A percentile compares a stretch with the other conserved stretches of the same genome.
These are phyloP conservation scores for Amanita inopinata DNA, from an alignment of 768 basidiomycete genomes.

Conservation along the genomic window DNA sequence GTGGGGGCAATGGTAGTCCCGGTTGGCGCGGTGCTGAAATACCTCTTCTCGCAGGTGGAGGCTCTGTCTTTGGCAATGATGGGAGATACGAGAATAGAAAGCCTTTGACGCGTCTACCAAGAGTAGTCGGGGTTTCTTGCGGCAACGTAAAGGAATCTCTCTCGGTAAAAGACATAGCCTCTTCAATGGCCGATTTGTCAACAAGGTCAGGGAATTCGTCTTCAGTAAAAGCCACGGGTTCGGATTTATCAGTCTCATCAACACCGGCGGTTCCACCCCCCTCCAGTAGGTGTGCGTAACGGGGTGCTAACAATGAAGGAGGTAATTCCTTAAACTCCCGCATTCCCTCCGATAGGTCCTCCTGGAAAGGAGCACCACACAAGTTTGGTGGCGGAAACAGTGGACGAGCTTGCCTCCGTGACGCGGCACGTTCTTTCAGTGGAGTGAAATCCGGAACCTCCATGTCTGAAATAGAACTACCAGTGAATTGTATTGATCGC, in stretches of 20 bases:
- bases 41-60: conserved; percentile 16
- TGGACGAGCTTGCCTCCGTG: conserved; percentile 17
- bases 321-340: conserved; percentile 22
- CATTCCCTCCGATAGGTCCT: conserved; percentile 15
- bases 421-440: conserved; percentile 25
- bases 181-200: conserved; percentile 1
- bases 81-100: conserved; percentile 57
- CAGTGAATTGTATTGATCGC: conserved; percentile 10
- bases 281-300: conserved; percentile 49
- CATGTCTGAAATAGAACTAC: conserved; percentile 18
- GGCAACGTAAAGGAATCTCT: neutral
- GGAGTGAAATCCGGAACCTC: conserved; percentile 48
- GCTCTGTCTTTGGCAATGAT: conserved; percentile 29
- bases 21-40: conserved; percentile 20
- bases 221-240: no score
- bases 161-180: neutral
- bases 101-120: conserved; percentile 45
- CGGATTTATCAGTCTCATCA: no score
- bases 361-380: conserved; percentile 24
- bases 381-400: conserved; percentile 16
- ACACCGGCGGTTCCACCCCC: conserved; percentile 37
- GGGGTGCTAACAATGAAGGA: conserved; percentile 36
- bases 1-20: conserved; percentile 47
- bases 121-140: conserved; percentile 17
- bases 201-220: neutral